Percentiles rank a stretch among this genome's conserved stretches.
phyloP scores from a whole-genome alignment of 257 asterid genomes.

The Penstemon davidsonii region DNA sequence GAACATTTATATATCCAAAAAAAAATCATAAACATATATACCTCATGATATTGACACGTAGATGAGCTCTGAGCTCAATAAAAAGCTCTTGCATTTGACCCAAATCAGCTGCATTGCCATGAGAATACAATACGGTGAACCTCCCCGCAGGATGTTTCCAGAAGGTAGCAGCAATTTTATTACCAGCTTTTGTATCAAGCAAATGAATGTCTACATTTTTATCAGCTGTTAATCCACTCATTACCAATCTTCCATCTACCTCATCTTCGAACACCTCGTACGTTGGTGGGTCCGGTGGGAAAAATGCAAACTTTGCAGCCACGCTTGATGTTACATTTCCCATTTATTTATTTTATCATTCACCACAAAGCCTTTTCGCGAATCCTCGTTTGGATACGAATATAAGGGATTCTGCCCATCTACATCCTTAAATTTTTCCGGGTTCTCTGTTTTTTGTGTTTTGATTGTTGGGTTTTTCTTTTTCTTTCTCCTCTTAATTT shows the following conservation, averaged over 20 bases:
- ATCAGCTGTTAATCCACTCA: conserved; percentile 82
- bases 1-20: not conserved
- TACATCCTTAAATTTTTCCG: not conserved
- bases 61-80: conserved; percentile 97
- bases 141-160: conserved; percentile 90
- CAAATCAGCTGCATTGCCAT: conserved; percentile 99
- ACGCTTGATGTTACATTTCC: conserved; percentile 96
- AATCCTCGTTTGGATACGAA: too few species aligned
- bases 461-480: not conserved
- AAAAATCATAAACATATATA: conserved; percentile 13
- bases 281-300: conserved; percentile 98
- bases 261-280: conserved; percentile 69
- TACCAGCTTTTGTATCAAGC: conserved; percentile 77
- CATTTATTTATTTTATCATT: conserved; percentile 37
- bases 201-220: conserved; percentile 83
- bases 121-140: conserved; percentile 87
- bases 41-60: conserved; percentile 97
- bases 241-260: conserved; percentile 58
- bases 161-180: conserved; percentile 80
- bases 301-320: conserved; percentile 96
- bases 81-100: conserved; percentile 99
- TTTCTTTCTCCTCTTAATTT: too few species aligned
- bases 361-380: not conserved
- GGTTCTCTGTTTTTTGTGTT: not conserved
- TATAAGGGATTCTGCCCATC: conserved; percentile 34